Conservation (phyloP, 495 filamentous ascomycete species). For the Neurospora hispaniola region DNA sequence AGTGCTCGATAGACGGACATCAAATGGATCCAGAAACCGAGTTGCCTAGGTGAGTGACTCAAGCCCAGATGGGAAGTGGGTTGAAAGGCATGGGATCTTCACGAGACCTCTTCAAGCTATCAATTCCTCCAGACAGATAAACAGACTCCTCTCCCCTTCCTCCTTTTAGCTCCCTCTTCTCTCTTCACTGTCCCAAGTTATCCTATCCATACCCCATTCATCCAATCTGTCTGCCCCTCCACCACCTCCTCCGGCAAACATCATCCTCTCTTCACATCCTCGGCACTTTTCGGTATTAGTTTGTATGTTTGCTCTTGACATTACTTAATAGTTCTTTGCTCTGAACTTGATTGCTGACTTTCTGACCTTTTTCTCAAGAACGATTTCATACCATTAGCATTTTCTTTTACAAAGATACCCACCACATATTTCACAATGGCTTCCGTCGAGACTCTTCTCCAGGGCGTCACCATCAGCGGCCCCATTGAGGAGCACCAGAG, state of each 20-base stretch:
- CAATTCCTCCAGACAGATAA: not conserved
- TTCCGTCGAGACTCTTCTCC: slow-evolving; percentile 61
- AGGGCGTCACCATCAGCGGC: slow-evolving; percentile 81
- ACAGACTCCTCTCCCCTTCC: not conserved
- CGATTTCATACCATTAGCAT: not conserved
- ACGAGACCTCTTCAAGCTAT: not conserved
- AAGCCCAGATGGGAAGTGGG: not conserved
- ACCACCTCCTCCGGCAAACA: not conserved
- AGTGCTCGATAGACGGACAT: not conserved
- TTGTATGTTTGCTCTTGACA: not conserved
- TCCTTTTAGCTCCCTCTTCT: not conserved
- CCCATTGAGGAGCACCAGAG: slow-evolving; percentile 62
- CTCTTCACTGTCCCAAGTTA: not conserved
- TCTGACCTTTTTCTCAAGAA: not conserved
- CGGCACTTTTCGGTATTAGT: slow-evolving; percentile 1
- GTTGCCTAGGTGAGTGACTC: not conserved
- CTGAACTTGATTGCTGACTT: not conserved
- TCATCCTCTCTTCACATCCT: slow-evolving; percentile 6
- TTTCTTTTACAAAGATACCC: not conserved
- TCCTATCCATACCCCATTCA: not conserved
- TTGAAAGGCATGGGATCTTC: not conserved
- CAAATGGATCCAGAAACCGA: not conserved
- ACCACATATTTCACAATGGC: slow-evolving; percentile 44
- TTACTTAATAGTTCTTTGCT: not conserved
- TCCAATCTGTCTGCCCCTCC: not conserved